Conservation (phyloP, 2,329 filamentous ascomycete genomes). For the Ophiostoma ips region DNA sequence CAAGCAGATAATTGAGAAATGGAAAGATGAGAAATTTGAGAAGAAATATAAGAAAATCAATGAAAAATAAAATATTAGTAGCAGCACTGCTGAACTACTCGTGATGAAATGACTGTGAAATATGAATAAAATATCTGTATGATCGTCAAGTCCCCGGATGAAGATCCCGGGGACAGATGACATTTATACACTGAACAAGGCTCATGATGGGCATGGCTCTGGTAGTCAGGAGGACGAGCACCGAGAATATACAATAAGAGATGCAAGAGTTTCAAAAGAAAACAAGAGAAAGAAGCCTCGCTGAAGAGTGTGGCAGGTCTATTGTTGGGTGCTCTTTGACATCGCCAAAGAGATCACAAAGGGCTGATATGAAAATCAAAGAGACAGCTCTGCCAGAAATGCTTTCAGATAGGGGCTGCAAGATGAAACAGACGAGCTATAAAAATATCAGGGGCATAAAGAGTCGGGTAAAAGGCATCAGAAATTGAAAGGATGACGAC, state of each 20-base stretch:
- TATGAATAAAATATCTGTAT: background rate
- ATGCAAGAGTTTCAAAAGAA: background rate
- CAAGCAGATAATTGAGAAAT: background rate
- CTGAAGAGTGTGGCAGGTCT: background rate
- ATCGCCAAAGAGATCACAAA: background rate
- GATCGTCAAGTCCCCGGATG: too few relatives aligned
- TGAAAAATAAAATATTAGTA: background rate
- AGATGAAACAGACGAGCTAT: background rate
- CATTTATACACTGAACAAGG: conserved; percentile 6
- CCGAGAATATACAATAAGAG: background rate
- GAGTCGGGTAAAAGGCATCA: too few relatives aligned
- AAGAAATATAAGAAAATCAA: background rate
- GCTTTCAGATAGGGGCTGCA: too few relatives aligned
- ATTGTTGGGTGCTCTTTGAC: background rate
- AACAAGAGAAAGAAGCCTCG: background rate
- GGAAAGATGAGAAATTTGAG: background rate
- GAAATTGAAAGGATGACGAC: too few relatives aligned
- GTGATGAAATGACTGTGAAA: background rate
- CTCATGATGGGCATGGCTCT: background rate
- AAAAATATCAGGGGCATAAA: too few relatives aligned
- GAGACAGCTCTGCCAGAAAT: too few relatives aligned
- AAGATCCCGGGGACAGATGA: background rate
- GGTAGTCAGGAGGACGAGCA: background rate
- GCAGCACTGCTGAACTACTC: conserved; percentile 12
- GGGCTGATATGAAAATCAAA: background rate